Base-by-base conservation (phyloP, 495 filamentous ascomycete genomes). In the Penicillium mononematosum region DNA sequence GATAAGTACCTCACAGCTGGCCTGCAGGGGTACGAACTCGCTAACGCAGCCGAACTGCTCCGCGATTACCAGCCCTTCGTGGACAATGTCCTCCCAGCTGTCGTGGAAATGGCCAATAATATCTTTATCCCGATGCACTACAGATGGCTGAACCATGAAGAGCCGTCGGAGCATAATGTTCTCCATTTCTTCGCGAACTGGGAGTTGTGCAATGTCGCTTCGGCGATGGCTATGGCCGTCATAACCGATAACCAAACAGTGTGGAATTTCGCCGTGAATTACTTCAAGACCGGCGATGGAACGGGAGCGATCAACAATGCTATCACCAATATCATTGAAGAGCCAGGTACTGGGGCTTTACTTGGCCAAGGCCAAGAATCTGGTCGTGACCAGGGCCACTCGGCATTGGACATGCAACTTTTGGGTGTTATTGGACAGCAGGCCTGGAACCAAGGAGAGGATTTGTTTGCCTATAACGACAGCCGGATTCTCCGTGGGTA, bases 141-240 rank as follows among this genome's bases (percentile, higher is more conserved):
- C 19, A 19, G 8, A 8, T 50, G 29, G 10, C 14, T 50, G 19
- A 32, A 50, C 17, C 47, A 50, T 39, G 12, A 27, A 29, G 45
- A 25, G 12, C 5, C 22, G 22, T 46, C 45, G 6, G 45, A 46
- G 45, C 47, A 50, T 19, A 50, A 50, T 38, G 6, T 34, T 14
- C 29, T 34, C 17, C 27, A 32, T 34, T 34, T 32, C 19, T 50
- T 50, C 59, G 72, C 72, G 4, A 77, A 77, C 51, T 77, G 74
- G 71, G 74, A 77, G 43, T 53, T 76, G 4, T 70, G 64, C 50
- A 76, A 77, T 34, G 65, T 76, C 8, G 69, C 68, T 32, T 66
- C 61, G 5, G 55, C 61, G 17, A 41, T 70, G 31, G 65, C 72
- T 11, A 71, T 75, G 44, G 64, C 72, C 36, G 58, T 76, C 36